A percentile compares a stretch with the other conserved stretches of the same genome.
Evolutionary conservation across 2,329 filamentous ascomycete genomes (phyloP).

Genomic region (Cryphonectria japonica): DNA sequence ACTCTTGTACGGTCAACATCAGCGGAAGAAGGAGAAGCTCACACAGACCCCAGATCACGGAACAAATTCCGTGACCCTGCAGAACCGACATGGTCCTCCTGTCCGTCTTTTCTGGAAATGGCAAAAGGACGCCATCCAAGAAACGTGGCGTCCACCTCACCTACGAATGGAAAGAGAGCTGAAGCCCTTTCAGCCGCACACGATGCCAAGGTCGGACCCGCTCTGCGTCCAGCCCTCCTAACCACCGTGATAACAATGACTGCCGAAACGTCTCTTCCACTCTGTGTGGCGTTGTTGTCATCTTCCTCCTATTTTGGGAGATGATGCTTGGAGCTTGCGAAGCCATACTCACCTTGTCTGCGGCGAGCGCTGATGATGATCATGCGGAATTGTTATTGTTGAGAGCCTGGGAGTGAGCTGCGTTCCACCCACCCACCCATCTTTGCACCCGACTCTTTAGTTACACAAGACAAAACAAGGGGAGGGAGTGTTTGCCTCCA

Average conservation of each 20-base stretch:
- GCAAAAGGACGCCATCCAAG: neutral
- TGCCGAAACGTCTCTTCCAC: neutral
- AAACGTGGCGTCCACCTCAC: neutral
- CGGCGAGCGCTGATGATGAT: neutral
- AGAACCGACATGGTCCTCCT: neutral
- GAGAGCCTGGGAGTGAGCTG: neutral
- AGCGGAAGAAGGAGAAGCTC: neutral
- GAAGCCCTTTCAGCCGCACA: neutral
- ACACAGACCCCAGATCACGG: neutral
- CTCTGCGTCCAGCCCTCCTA: neutral
- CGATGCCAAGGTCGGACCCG: neutral
- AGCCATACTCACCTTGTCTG: neutral
- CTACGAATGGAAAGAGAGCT: slow-evolving; percentile 3
- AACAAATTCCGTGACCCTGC: neutral
- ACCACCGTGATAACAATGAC: neutral
- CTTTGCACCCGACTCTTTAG: neutral
- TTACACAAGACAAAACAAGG: neutral
- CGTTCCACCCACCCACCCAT: neutral
- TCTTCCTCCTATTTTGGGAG: neutral
- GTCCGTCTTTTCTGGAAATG: neutral
- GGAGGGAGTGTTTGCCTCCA: neutral
- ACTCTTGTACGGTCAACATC: neutral
- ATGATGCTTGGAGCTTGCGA: neutral
- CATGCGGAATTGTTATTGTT: neutral
- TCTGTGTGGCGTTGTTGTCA: neutral